Evolutionary conservation across 352 stramenopile species (phyloP).

Genomic region (Ophiocytium majus): DNA sequence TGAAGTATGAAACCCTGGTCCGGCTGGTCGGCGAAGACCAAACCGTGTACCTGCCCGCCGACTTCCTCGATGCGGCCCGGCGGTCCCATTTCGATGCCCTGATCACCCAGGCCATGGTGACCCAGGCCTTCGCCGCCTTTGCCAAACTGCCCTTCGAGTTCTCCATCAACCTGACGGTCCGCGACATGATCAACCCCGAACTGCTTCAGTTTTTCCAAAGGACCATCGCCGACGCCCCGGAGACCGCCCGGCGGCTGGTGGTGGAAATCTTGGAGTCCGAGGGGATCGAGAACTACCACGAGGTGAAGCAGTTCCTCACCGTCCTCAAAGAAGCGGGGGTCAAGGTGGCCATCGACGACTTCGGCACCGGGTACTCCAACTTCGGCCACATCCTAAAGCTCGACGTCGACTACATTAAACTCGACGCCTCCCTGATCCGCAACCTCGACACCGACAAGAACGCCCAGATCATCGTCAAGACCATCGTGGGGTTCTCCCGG

Average conservation of each 20-base stretch:
- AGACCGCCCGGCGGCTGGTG: background rate
- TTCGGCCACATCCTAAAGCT: background rate
- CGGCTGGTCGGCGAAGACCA: too few relatives aligned
- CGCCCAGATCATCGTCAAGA: background rate
- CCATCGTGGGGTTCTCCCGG: background rate
- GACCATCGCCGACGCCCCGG: too few relatives aligned
- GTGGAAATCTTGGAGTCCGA: constrained; percentile 1
- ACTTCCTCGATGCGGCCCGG: too few relatives aligned
- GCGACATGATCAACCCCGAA: too few relatives aligned
- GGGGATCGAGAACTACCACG: background rate
- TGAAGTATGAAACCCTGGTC: too few relatives aligned
- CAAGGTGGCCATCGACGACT: background rate
- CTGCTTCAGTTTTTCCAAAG: too few relatives aligned
- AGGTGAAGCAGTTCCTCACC: background rate
- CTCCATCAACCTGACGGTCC: too few relatives aligned
- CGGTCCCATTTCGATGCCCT: too few relatives aligned
- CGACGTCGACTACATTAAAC: background rate
- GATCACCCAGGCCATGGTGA: too few relatives aligned
- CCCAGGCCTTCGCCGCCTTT: too few relatives aligned
- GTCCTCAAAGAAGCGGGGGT: background rate
- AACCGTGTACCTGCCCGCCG: too few relatives aligned
- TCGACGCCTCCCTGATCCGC: background rate
- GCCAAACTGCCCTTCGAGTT: too few relatives aligned
- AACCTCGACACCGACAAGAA: background rate
- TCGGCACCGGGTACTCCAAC: constrained; percentile 19